Evolutionary conservation across 306 rosid species (phyloP).

Genomic region (Dryas drummondii): DNA sequence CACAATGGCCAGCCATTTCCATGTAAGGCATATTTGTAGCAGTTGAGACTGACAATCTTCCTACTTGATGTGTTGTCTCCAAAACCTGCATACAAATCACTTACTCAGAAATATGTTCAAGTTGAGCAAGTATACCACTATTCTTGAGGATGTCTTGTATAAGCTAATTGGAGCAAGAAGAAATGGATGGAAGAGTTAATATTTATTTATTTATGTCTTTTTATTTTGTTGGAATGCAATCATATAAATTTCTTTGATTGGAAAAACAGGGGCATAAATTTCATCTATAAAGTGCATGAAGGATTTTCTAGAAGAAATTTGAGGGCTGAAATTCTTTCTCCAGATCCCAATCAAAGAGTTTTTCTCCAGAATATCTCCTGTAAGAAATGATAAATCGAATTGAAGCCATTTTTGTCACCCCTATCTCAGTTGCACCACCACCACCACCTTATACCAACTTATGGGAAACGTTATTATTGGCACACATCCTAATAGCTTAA

Average conservation of each 20-base stretch:
- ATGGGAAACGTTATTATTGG: no score
- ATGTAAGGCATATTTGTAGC: conserved; percentile 65
- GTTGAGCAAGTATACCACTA: not conserved
- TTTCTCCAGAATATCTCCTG: no score
- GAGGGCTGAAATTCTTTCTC: no score
- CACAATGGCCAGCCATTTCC: conserved; percentile 87
- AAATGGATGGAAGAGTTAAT: not conserved
- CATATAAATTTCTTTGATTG: not conserved
- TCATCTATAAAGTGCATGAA: no score
- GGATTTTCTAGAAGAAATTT: no score
- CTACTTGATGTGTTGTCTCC: conserved; percentile 62
- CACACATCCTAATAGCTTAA: no score
- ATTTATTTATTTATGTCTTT: not conserved
- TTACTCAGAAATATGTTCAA: not conserved
- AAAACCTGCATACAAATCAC: conserved; percentile 45
- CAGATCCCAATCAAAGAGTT: no score
- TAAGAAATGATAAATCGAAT: no score
- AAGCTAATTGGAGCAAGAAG: not conserved
- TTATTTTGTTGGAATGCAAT: not conserved
- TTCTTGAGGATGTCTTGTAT: not conserved
- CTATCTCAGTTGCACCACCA: no score
- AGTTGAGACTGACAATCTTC: conserved; percentile 62
- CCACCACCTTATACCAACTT: no score
- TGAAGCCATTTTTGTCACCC: no score
- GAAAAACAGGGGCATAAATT: not conserved